Percentiles rank a stretch among this genome's conserved stretches.
phyloP scores from a whole-genome alignment of 345 rosid genomes.

The Aquilaria yunnanensis region DNA sequence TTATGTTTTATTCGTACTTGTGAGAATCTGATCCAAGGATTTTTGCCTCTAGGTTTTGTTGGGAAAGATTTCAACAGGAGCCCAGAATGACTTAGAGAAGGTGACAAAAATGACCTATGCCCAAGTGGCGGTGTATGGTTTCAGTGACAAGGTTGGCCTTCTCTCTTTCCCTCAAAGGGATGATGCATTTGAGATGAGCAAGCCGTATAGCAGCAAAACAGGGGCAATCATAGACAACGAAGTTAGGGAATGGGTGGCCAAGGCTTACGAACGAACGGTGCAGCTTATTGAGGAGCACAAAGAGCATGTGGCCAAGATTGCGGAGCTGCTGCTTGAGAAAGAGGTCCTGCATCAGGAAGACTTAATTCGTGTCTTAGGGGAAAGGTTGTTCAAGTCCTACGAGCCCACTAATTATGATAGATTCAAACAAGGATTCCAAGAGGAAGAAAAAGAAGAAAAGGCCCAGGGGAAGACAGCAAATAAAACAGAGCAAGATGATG shows the following conservation, averaged over 20 bases:
- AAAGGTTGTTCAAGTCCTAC: slow-evolving; percentile 32
- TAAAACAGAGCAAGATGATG: slow-evolving; percentile 12
- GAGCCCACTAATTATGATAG: slow-evolving; percentile 45
- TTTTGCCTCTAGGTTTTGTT: slow-evolving; percentile 17
- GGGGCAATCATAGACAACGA: slow-evolving; percentile 43
- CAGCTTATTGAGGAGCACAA: slow-evolving; percentile 45
- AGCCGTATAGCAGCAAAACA: slow-evolving; percentile 46
- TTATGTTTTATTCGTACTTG: too few species aligned
- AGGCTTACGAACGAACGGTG: slow-evolving; percentile 34
- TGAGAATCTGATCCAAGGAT: too few species aligned
- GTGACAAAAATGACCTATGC: slow-evolving; percentile 50
- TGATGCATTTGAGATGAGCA: slow-evolving; percentile 29
- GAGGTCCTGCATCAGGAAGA: slow-evolving; percentile 54
- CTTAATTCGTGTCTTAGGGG: slow-evolving; percentile 35
- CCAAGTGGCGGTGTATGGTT: slow-evolving; percentile 50
- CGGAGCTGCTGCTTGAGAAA: slow-evolving; percentile 43
- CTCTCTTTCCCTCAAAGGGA: slow-evolving; percentile 51
- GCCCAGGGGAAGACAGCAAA: slow-evolving; percentile 3
- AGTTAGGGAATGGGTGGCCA: slow-evolving; percentile 46
- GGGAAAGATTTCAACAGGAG: slow-evolving; percentile 48
- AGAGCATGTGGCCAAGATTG: slow-evolving; percentile 40
- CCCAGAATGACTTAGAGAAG: slow-evolving; percentile 50
- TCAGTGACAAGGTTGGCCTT: slow-evolving; percentile 59
- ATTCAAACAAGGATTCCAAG: slow-evolving; percentile 41
- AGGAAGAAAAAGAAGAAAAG: slow-evolving; percentile 23